Evolutionary conservation across 768 basidiomycete species (phyloP).

Genomic region (Artomyces pyxidatus): DNA sequence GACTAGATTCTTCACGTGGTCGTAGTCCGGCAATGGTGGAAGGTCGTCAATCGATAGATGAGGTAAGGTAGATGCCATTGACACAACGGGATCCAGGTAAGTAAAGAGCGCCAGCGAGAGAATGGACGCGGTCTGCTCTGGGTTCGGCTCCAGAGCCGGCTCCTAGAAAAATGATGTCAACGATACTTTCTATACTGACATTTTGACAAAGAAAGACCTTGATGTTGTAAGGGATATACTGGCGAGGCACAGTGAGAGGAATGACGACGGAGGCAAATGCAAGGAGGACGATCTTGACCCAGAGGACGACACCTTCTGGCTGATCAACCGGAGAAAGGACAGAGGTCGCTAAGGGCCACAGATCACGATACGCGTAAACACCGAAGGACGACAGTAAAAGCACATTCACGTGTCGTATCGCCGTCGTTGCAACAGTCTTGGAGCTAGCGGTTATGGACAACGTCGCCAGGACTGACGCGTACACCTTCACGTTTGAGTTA

Average conservation of each 20-base stretch:
- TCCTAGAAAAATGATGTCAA: slow-evolving; percentile 13
- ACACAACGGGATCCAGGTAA: slow-evolving; percentile 47
- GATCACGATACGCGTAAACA: not conserved
- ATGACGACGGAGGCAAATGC: not conserved
- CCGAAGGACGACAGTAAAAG: not conserved
- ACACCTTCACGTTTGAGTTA: too few relatives aligned
- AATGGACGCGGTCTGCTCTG: slow-evolving; percentile 25
- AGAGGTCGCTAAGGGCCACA: not conserved
- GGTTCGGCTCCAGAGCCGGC: slow-evolving; percentile 18
- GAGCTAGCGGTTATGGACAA: not conserved
- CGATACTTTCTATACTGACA: not conserved
- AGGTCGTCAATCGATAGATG: slow-evolving; percentile 36
- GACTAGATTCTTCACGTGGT: slow-evolving; percentile 26
- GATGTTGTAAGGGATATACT: not conserved
- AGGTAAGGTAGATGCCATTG: slow-evolving; percentile 30
- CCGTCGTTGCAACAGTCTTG: not conserved
- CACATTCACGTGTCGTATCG: not conserved
- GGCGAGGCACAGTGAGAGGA: not conserved
- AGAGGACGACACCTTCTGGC: not conserved
- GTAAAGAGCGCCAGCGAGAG: slow-evolving; percentile 33
- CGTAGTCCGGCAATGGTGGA: slow-evolving; percentile 44
- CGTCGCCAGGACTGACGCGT: not conserved
- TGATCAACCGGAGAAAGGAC: not conserved
- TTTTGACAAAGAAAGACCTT: not conserved
- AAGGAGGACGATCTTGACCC: not conserved